Evolutionary conservation across 345 rosid genomes (phyloP), one percentile per base, ranked within the genome.

Genomic region (Abelmoschus esculentus): DNA sequence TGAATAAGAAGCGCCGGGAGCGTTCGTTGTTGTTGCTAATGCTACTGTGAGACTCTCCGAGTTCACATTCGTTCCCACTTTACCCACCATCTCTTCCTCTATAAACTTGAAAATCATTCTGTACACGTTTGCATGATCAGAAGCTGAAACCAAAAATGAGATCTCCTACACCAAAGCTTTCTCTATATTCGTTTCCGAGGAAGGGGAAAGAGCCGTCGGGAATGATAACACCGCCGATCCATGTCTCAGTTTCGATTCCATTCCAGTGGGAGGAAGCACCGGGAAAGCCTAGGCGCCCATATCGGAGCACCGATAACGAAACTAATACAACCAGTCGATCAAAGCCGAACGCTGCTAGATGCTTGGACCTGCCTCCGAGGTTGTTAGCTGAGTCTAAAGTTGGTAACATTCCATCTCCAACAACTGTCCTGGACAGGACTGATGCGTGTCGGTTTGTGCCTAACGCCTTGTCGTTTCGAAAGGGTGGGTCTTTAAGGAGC

Each of bases 191-290:
- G 31, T 78, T 86, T 67, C 91, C 93, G 1, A 42, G 13, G 18
- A 70, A 59, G 46, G 66, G 6, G 17, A 44, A 61, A 38, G 62
- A 69, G 58, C 12, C 66, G 12, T 74, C 87, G 1, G 88, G 85
- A 12, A 53, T 61, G 82, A 57, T 70, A 28, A 85, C 98, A 12
- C 88, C 97, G 7, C 99, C 97, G 5, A 73, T 88, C 59, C 78
- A 84, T 31, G 28, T 79, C 54, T 70, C 69, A 3, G 96, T 81
- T 38, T 82, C 97, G 26, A 67, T 93, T 32, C 98, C 98, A 9
- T 93, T 93, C 58, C 80, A 73, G 66, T 93, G 98, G 97, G 98
- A 93, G 75, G 97, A 91, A 78, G 96, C 83, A 14, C 98, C 97
- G 0, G 98, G 98, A 9, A 86, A 78, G 88, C 96, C 98, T 9